Conservation (phyloP, 2,329 filamentous ascomycete genomes). For the Tothia fuscella region DNA sequence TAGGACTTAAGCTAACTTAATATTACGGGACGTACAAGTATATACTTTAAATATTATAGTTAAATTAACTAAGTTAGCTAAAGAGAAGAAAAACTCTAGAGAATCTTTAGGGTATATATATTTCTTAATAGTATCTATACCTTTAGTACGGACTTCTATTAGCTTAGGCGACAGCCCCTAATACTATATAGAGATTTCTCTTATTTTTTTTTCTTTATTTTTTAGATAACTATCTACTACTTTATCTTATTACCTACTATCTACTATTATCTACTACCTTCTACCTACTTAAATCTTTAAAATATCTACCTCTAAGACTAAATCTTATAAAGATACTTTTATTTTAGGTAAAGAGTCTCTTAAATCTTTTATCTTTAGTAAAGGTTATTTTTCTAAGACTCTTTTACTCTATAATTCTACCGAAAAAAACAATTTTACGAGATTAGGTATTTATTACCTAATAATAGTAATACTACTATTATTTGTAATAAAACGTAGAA, state of each 20-base stretch:
- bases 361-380: background rate
- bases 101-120: no score
- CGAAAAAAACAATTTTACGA: background rate
- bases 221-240: background rate
- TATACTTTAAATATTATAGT: no score
- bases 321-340: background rate
- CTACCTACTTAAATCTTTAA: background rate
- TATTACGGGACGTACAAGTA: no score
- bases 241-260: no score
- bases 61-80: no score
- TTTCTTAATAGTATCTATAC: no score
- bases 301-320: background rate
- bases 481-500: conserved; percentile 1
- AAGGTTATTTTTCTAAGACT: background rate
- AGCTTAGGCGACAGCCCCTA: no score
- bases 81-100: no score
- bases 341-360: background rate
- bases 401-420: background rate
- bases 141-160: no score
- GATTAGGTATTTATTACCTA: conserved; percentile 1
- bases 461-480: background rate
- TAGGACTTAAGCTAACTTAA: no score
- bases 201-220: background rate
- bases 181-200: background rate
- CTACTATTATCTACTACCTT: background rate